A percentile compares a stretch with the other conserved stretches of the same genome.
phyloP scores from a whole-genome alignment of 306 rosid species.

The Pterocarpus santalinus region DNA sequence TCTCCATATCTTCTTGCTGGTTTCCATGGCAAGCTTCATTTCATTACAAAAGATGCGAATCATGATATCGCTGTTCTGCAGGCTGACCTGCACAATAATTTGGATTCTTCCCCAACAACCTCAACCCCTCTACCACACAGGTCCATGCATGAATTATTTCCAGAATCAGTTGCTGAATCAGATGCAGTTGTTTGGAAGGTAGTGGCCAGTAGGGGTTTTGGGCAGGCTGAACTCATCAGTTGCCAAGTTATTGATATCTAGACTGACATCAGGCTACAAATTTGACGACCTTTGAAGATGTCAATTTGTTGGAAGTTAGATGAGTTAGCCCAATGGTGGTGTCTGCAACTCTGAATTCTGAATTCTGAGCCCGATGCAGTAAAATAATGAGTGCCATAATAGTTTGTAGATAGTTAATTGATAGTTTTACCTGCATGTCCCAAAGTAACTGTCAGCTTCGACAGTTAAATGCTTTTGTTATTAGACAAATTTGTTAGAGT shows the following conservation, averaged over 20 bases:
- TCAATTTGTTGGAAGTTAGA: constrained; percentile 16
- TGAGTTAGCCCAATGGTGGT: too few relatives aligned
- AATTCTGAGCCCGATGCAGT: too few relatives aligned
- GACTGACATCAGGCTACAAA: constrained; percentile 37
- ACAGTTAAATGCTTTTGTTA: constrained; percentile 13
- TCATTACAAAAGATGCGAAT: constrained; percentile 83
- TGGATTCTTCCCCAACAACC: constrained; percentile 48
- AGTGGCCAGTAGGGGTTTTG: constrained; percentile 71
- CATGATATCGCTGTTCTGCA: constrained; percentile 69
- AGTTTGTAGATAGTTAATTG: constrained; percentile 20
- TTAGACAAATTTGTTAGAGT: not conserved
- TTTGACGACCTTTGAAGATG: constrained; percentile 31
- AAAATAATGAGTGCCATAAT: constrained; percentile 21
- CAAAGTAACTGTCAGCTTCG: not conserved
- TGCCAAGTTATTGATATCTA: constrained; percentile 90
- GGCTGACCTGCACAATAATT: constrained; percentile 63
- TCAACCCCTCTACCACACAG: constrained; percentile 44
- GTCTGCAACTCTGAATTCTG: too few relatives aligned
- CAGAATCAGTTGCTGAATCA: constrained; percentile 53
- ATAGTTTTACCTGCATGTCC: constrained; percentile 17
- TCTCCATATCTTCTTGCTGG: constrained; percentile 94
- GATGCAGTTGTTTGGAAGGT: constrained; percentile 73
- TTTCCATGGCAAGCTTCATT: constrained; percentile 87
- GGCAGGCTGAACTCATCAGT: constrained; percentile 80
- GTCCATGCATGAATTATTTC: constrained; percentile 35